A percentile compares a stretch with the other conserved stretches of the same genome.
Evolutionary conservation across 768 basidiomycete species (phyloP).

Genomic region (Amyloporia xantha): DNA sequence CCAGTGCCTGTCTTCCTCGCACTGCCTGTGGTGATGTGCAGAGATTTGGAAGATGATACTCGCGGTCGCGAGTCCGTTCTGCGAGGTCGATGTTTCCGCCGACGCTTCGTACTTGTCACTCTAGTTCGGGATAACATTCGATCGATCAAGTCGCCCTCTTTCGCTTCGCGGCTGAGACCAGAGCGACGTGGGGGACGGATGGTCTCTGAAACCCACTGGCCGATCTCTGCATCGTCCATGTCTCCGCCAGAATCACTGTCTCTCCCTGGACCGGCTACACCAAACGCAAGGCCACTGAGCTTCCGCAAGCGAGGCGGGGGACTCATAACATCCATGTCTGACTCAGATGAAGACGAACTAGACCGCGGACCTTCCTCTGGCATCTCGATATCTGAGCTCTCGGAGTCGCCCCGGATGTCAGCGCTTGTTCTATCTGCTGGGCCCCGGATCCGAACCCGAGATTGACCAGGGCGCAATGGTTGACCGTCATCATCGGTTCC

Average conservation of each 20-base stretch:
- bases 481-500: constrained; percentile 29
- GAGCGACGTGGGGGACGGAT: constrained; percentile 10
- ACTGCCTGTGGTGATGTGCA: constrained; percentile 24
- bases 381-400: constrained; percentile 41
- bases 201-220: constrained; percentile 25
- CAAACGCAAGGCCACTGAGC: no score
- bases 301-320: constrained; percentile 8
- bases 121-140: constrained; percentile 55
- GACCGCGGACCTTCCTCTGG: background rate
- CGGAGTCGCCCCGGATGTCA: constrained; percentile 56
- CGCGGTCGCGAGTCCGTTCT: no score
- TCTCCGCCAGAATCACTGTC: constrained; percentile 9
- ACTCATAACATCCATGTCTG: constrained; percentile 4
- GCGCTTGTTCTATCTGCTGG: constrained; percentile 20
- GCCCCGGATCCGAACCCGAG: constrained; percentile 32
- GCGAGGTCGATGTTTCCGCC: background rate
- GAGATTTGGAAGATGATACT: background rate
- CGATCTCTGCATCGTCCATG: constrained; percentile 20
- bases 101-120: constrained; percentile 2
- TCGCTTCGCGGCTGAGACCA: constrained; percentile 20
- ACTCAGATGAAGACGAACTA: background rate
- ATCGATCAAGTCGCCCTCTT: constrained; percentile 53
- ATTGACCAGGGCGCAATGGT: constrained; percentile 46
- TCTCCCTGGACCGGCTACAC: no score
- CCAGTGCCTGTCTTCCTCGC: constrained; percentile 12